These are phyloP conservation scores for Sugiyamaella grinbergsii DNA, from an alignment of 1,139 yeast genomes.

Conservation along the genomic window DNA sequence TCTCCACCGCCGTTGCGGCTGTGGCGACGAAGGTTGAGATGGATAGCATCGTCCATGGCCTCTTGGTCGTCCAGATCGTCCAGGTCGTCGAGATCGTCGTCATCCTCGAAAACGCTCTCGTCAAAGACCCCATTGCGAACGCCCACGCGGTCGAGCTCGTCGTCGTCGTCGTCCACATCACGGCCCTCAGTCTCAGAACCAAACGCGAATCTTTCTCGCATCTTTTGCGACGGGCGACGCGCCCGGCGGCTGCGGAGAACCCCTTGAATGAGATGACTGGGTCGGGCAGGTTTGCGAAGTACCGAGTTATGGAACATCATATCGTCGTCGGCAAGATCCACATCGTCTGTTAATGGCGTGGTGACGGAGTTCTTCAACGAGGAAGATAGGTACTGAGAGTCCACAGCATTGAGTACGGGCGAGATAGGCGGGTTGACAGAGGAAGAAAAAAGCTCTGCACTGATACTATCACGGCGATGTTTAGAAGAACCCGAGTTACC, in stretches of 20 bases:
- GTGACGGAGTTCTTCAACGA: slow-evolving; percentile 20
- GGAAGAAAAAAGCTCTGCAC: slow-evolving; percentile 36
- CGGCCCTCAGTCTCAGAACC: slow-evolving; percentile 25
- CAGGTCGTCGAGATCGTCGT: slow-evolving; percentile 33
- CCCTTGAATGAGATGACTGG: slow-evolving; percentile 17
- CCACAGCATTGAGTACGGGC: slow-evolving; percentile 31
- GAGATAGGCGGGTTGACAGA: slow-evolving; percentile 32
- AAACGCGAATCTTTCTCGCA: slow-evolving; percentile 22
- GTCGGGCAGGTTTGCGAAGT: slow-evolving; percentile 13
- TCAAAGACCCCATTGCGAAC: slow-evolving; percentile 19
- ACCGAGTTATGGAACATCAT: slow-evolving; percentile 39
- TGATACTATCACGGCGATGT: slow-evolving; percentile 54
- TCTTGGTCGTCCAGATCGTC: slow-evolving; percentile 18
- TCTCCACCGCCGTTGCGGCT: slow-evolving; percentile 41
- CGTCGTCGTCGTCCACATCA: slow-evolving; percentile 27
- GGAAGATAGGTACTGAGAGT: slow-evolving; percentile 19
- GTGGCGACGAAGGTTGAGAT: slow-evolving; percentile 17
- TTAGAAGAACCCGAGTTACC: slow-evolving; percentile 22
- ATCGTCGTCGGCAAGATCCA: slow-evolving; percentile 45
- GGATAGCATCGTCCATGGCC: slow-evolving; percentile 22
- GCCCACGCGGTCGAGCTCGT: slow-evolving; percentile 16
- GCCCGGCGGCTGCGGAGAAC: slow-evolving; percentile 18
- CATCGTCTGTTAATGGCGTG: slow-evolving; percentile 49
- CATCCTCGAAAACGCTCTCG: slow-evolving; percentile 39
- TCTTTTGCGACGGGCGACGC: slow-evolving; percentile 20